Percentiles rank a stretch among this genome's conserved stretches.
These are phyloP conservation scores for Cyberlindnera mrakii DNA, from an alignment of 805 yeast genomes.

Conservation along the genomic window DNA sequence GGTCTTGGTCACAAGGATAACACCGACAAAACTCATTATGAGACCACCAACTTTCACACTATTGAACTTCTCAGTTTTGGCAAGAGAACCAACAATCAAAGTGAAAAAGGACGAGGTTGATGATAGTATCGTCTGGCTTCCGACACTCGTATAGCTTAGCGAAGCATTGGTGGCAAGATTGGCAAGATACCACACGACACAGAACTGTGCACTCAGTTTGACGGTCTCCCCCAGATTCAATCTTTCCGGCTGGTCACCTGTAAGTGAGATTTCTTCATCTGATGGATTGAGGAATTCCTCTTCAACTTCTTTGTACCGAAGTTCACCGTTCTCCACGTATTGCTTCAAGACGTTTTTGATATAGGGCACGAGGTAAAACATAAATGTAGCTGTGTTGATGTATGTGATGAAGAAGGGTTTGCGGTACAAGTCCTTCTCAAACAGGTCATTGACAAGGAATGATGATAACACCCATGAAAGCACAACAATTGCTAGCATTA, in stretches of 20 bases:
- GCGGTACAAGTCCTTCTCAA: conserved; percentile 61
- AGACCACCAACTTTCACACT: conserved; percentile 63
- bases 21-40: conserved; percentile 68
- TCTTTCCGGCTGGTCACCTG: conserved; percentile 12
- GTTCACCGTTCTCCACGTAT: conserved; percentile 25
- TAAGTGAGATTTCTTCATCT: conserved; percentile 25
- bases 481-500: conserved; percentile 69
- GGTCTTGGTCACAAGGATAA: conserved; percentile 66
- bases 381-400: conserved; percentile 80
- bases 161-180: conserved; percentile 87
- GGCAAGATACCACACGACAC: conserved; percentile 85
- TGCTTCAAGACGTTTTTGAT: conserved; percentile 22
- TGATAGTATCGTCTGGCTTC: conserved; percentile 87
- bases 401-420: conserved; percentile 94
- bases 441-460: conserved; percentile 71
- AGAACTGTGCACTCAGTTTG: conserved; percentile 70
- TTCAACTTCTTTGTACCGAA: conserved; percentile 20
- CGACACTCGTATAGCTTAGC: conserved; percentile 82
- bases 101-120: conserved; percentile 95
- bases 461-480: conserved; percentile 89
- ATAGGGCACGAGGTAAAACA: conserved; percentile 68
- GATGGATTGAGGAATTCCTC: conserved; percentile 13
- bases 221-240: conserved; percentile 60
- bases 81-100: conserved; percentile 68
- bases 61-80: conserved; percentile 65